These are phyloP conservation scores for Kingdonia uniflora DNA, from an alignment of 164 flowering plant genomes.

Conservation along the genomic window DNA sequence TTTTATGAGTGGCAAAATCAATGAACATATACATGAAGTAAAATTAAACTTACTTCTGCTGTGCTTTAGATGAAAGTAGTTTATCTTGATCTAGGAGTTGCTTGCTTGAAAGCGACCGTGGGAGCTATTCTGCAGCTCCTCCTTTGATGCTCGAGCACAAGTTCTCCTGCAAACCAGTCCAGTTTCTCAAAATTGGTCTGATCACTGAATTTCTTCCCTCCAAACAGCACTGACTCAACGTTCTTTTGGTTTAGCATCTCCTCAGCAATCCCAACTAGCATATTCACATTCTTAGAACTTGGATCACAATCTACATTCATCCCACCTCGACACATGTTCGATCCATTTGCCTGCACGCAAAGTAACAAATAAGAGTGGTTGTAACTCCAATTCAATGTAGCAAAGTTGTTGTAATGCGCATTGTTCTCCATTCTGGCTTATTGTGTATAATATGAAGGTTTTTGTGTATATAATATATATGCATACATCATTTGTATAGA, in stretches of 20 bases:
- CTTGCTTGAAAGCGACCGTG: conserved; percentile 96
- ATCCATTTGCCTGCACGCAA: conserved; percentile 62
- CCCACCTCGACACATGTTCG: conserved; percentile 39
- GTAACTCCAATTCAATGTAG: no score
- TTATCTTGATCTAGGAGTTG: conserved; percentile 24
- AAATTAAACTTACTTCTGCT: conserved; percentile 7
- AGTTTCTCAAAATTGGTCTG: conserved; percentile 75
- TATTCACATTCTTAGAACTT: conserved; percentile 52
- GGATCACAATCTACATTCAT: conserved; percentile 58
- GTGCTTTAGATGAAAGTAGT: not conserved
- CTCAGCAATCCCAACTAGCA: conserved; percentile 54
- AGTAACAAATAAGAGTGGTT: no score
- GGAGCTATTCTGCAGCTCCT: conserved; percentile 95
- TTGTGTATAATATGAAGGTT: no score
- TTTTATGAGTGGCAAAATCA: no score
- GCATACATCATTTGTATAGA: no score
- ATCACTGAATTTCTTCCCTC: conserved; percentile 70
- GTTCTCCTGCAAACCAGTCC: conserved; percentile 90
- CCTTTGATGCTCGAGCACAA: conserved; percentile 86
- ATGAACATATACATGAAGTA: no score
- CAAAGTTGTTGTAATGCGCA: no score
- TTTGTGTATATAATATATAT: no score
- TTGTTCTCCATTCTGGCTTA: no score
- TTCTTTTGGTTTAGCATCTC: conserved; percentile 88
- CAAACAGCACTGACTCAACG: conserved; percentile 82